A percentile compares a stretch with the other conserved stretches of the same genome.
These are phyloP conservation scores for Castanea crenata DNA, from an alignment of 306 rosid genomes.

Conservation along the genomic window DNA sequence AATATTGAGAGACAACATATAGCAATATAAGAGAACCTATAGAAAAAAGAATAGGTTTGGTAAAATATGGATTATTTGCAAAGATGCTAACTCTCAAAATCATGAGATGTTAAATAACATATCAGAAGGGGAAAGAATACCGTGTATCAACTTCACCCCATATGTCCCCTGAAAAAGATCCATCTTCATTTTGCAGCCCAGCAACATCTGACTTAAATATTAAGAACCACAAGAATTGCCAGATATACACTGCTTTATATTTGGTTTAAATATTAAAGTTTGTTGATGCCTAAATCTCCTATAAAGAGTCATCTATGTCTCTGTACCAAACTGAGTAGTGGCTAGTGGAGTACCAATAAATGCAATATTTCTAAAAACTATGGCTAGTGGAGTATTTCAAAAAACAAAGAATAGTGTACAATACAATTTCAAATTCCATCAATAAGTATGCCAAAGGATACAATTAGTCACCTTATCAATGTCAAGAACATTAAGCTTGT, in stretches of 20 bases:
- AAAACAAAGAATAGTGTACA: not conserved
- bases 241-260: not conserved
- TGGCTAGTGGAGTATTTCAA: not conserved
- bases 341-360: not conserved
- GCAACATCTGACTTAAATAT: conserved; percentile 53
- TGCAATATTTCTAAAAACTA: not conserved
- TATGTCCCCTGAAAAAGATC: conserved; percentile 89
- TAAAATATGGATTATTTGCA: not conserved
- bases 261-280: not conserved
- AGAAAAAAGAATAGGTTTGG: conserved; percentile 13
- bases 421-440: not conserved
- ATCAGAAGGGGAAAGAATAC: conserved; percentile 35
- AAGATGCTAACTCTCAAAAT: conserved; percentile 1
- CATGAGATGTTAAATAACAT: not conserved
- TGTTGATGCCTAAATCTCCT: not conserved
- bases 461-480: conserved; percentile 70
- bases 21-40: conserved; percentile 53
- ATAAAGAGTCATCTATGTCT: not conserved
- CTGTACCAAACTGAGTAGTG: not conserved
- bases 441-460: conserved; percentile 58
- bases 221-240: conserved; percentile 38
- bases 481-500: conserved; percentile 61
- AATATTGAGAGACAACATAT: conserved; percentile 64
- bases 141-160: conserved; percentile 95
- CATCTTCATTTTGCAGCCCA: conserved; percentile 83